Conservation (phyloP, 805 yeast species). For the Candida verbasci region DNA sequence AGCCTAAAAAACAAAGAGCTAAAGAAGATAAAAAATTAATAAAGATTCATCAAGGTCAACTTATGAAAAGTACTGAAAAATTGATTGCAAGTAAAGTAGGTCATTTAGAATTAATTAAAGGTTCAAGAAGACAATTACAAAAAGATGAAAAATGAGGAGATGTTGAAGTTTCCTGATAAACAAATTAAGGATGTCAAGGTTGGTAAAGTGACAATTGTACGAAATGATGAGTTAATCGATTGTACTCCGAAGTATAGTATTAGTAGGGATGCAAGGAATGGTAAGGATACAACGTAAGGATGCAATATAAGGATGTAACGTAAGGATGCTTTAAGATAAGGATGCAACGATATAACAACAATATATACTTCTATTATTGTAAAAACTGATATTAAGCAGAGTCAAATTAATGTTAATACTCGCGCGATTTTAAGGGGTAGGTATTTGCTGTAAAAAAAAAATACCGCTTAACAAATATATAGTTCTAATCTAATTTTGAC, state of each 20-base stretch:
- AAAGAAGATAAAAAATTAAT: conserved; percentile 47
- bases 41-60: conserved; percentile 53
- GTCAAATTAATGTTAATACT: no score
- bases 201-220: not conserved
- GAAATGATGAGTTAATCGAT: not conserved
- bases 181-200: conserved; percentile 1
- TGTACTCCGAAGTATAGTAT: conserved; percentile 1
- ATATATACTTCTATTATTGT: no score
- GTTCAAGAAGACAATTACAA: conserved; percentile 81
- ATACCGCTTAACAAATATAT: no score
- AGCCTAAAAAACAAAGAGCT: conserved; percentile 58
- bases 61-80: conserved; percentile 69
- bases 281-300: no score
- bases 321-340: no score
- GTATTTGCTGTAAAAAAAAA: no score
- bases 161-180: conserved; percentile 11
- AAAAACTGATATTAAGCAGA: no score
- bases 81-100: conserved; percentile 88
- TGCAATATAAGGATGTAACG: no score
- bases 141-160: conserved; percentile 41
- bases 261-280: no score
- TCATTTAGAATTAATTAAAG: conserved; percentile 85
- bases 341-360: no score
- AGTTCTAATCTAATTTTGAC: no score
- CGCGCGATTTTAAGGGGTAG: no score